phyloP scores from a whole-genome alignment of 2,329 filamentous ascomycete species.

The Cladosporium oxysporum region DNA sequence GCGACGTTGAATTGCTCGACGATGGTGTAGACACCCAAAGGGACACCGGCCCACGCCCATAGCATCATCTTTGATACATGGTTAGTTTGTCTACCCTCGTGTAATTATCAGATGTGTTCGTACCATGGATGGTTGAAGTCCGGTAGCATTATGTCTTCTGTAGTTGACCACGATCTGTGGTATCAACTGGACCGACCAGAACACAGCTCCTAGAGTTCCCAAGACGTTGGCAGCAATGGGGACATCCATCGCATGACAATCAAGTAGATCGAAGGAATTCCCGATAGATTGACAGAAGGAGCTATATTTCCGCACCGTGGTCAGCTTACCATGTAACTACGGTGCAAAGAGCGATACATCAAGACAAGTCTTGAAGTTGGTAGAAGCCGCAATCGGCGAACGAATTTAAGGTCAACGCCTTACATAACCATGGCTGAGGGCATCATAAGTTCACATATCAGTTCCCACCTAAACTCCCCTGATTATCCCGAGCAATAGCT shows the following conservation, averaged over 20 bases:
- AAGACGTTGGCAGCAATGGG: constrained; percentile 60
- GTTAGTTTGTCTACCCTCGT: not conserved
- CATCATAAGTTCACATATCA: not conserved
- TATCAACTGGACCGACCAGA: constrained; percentile 69
- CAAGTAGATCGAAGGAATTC: not conserved
- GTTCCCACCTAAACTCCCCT: not conserved
- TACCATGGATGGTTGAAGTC: constrained; percentile 65
- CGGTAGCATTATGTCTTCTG: constrained; percentile 64
- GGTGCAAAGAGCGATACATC: not conserved
- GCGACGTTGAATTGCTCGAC: constrained; percentile 56
- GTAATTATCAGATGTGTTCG: not conserved
- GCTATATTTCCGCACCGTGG: not conserved
- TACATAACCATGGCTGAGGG: not conserved
- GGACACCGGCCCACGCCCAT: constrained; percentile 68
- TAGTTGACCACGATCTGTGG: constrained; percentile 72
- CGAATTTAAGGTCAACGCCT: not conserved
- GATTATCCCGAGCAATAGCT: not conserved
- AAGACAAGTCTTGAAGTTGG: not conserved
- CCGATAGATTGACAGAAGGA: not conserved
- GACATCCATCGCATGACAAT: constrained; percentile 49
- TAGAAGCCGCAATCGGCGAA: not conserved
- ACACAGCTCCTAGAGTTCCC: constrained; percentile 62
- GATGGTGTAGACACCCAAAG: constrained; percentile 64
- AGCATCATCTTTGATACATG: constrained; percentile 58
- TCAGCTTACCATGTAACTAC: not conserved